Conservation (phyloP, 2,329 filamentous ascomycete species). For the Sporothrix inflata region DNA sequence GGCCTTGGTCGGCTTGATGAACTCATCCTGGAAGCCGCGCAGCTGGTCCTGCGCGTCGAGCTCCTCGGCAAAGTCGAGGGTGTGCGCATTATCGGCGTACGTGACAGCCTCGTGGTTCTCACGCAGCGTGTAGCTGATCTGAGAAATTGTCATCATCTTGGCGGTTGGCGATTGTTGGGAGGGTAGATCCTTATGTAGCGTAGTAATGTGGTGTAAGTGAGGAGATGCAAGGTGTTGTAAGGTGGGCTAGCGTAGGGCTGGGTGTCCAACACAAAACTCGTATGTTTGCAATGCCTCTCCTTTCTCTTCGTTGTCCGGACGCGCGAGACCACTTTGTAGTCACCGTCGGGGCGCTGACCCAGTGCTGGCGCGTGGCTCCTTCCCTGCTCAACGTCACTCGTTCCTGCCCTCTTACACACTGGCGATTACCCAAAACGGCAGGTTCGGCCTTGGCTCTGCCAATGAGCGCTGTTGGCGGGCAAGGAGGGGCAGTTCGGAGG, state of each 20-base stretch:
- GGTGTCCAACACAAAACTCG: not conserved
- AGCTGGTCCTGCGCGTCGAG: constrained; percentile 67
- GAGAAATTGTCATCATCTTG: not conserved
- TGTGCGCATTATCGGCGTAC: constrained; percentile 54
- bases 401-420: constrained; percentile 23
- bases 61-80: constrained; percentile 52
- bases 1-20: constrained; percentile 73
- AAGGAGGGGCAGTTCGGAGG: not conserved
- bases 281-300: not conserved
- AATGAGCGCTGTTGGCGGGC: not conserved
- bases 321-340: constrained; percentile 31
- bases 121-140: constrained; percentile 41
- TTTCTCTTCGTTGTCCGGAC: constrained; percentile 4
- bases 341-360: not conserved
- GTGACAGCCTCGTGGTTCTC: constrained; percentile 42
- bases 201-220: not conserved
- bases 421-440: constrained; percentile 23
- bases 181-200: not conserved
- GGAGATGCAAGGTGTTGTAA: not conserved
- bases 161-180: not conserved
- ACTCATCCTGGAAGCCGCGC: constrained; percentile 65
- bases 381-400: not conserved
- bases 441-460: not conserved
- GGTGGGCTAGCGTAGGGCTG: no score
- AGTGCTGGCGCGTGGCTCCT: not conserved